Percentiles rank a stretch among this genome's conserved stretches.
These are phyloP conservation scores for Rhodomyrtus psidioides DNA, from an alignment of 441 rosid species.

Conservation along the genomic window DNA sequence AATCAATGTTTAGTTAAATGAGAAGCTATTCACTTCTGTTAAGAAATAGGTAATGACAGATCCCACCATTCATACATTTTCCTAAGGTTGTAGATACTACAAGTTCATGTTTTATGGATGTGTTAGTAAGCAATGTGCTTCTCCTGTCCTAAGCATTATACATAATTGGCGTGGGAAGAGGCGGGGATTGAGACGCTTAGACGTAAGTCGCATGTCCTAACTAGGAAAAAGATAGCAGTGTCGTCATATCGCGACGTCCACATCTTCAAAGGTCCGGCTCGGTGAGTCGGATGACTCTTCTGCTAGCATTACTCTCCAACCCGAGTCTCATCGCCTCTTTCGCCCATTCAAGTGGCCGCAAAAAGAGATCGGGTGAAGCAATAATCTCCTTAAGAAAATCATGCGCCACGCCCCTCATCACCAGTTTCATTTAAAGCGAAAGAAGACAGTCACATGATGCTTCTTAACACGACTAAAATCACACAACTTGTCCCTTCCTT, in stretches of 20 bases:
- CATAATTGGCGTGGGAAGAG: background rate
- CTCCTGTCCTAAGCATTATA: background rate
- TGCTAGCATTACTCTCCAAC: background rate
- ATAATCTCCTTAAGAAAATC: background rate
- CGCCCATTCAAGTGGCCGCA: background rate
- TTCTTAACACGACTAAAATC: background rate
- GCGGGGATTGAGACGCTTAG: background rate
- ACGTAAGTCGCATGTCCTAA: background rate
- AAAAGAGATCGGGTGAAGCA: background rate
- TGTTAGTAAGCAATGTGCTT: background rate
- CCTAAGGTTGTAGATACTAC: background rate
- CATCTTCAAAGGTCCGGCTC: background rate
- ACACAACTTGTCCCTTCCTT: background rate
- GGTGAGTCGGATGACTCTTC: background rate
- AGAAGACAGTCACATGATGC: background rate
- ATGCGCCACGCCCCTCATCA: background rate
- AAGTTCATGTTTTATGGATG: background rate
- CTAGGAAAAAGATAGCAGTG: background rate
- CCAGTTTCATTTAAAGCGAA: background rate
- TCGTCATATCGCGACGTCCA: background rate
- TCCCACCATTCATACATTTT: background rate
- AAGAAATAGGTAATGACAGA: background rate
- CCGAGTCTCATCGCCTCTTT: background rate
- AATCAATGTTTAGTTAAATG: background rate
- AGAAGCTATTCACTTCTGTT: background rate